Evolutionary conservation across 1,284 basidiomycete species (phyloP), one percentile per base, ranked within the genome.

Genomic region (Ustilago bromivora): DNA sequence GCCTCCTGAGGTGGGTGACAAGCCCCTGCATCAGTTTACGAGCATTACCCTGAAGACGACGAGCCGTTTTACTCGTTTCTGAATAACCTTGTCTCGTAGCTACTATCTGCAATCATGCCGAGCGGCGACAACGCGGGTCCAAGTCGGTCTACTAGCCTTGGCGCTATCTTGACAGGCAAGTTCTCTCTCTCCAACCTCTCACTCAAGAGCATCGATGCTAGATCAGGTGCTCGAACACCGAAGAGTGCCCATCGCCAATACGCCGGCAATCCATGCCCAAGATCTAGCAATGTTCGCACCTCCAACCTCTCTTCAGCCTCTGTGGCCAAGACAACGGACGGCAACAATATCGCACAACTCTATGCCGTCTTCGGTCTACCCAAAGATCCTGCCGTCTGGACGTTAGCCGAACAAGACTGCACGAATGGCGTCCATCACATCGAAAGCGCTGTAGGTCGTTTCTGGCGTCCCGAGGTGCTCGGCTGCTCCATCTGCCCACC

Each of bases 391-490:
- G 63, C 81, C 17, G 80, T 78, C n/a, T 98, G 96, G 96, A 94
- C 94, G 2, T 89, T 96, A 47, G 92, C 94, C 0, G 95, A 98
- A 86, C 91, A 92, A 4, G 95, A 96, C 86, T 90, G 93, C 6
- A 92, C 94, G 59, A 87, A 92, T 66, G 93, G 94, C 63, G 89
- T 96, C 46, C 91, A 94, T 83, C 94, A 96, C 79, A 89, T 90
- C 40, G 93, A 95, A 57, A 92, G 93, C 78, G 95, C 95, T 46
- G 93, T 98, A 52, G 92, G 91, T 68, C 90, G 94, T 55, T 97
- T 93, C 90, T 98, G 95, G 95, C 89, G 95, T 61, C 94, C 96
- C 52, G 96, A 98, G 87, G 93, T 98, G 46, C 79, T 84, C 5
- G 82, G 82, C 49, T 82, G 82, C 71, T 82, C 81, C 69, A 82